Percentiles rank a stretch among this genome's conserved stretches.
Conservation (phyloP, 495 filamentous ascomycete genomes). For the Xylaria scruposa region DNA sequence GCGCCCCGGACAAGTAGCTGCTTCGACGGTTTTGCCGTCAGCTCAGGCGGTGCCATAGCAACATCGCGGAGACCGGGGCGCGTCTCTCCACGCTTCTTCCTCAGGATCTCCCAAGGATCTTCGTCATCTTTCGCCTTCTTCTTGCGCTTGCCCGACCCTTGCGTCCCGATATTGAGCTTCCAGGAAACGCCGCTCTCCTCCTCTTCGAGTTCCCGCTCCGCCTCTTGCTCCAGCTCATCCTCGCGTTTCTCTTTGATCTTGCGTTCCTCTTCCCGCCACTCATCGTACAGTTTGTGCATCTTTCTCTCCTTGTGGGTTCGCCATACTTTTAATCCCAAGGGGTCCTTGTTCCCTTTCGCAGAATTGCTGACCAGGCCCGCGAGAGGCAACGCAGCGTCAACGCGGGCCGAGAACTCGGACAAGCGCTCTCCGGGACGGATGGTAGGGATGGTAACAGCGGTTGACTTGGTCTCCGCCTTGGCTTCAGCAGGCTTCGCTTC, state of each 20-base stretch:
- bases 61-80: constrained; percentile 77
- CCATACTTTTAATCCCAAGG: constrained; percentile 61
- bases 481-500: constrained; percentile 21
- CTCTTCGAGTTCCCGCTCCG: constrained; percentile 70
- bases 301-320: constrained; percentile 81
- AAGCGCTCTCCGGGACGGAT: constrained; percentile 85
- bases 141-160: constrained; percentile 48
- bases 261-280: constrained; percentile 75
- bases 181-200: constrained; percentile 62
- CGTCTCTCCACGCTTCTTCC: constrained; percentile 61
- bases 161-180: constrained; percentile 56
- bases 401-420: constrained; percentile 81
- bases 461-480: constrained; percentile 28
- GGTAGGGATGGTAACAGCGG: constrained; percentile 54
- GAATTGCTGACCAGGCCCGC: constrained; percentile 64
- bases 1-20: constrained; percentile 76
- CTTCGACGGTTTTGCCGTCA: constrained; percentile 67
- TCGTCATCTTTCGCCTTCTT: constrained; percentile 61
- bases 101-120: constrained; percentile 85
- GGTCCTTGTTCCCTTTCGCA: constrained; percentile 54
- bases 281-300: constrained; percentile 78
- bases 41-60: constrained; percentile 78
- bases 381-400: constrained; percentile 84
- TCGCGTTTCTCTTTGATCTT: constrained; percentile 63
- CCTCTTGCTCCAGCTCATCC: constrained; percentile 66